Evolutionary conservation across 2,329 filamentous ascomycete species (phyloP), one percentile per base, ranked within the genome.

Genomic region (Aspergillus spinulosporus): DNA sequence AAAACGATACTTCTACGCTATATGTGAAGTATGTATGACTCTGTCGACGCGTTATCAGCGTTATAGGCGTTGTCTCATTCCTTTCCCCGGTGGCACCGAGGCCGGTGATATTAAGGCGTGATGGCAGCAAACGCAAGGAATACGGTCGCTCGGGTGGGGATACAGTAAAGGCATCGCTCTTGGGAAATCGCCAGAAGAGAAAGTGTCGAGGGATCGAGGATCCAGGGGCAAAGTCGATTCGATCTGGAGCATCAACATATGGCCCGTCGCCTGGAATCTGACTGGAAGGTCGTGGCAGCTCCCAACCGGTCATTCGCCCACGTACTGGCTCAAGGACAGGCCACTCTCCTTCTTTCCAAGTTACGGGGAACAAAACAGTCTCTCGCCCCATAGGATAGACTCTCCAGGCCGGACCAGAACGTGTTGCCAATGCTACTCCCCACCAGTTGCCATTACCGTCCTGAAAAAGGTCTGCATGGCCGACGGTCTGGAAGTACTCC

Each of bases 401-500:
- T 36, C 64, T 62, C 59, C 68, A 80, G 9, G 68, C 68, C 0
- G 63, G 61, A 4, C 62, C 64, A 4, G 53, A 54, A 1, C 81
- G 70, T 0, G 78, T 80, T 1, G 76, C 71, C 1, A 85, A 66
- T 1, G 75, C 74, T 4, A 79, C 69, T 0, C 74, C 78, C 81
- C 81, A 84, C 82, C 82, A 85, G 28, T 80, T 76, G 0, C 78
- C 80, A 0, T 62, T 37, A 0, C 58, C 58, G 57, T 85, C 82
- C 50, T 82, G 78, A 56, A 85, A 84, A 2, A 85, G 58, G 60
- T 85, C 82, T 1, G 80, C 78, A 52, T 85, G 83, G 0, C 83
- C 83, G 0, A 83, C 77, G 1, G 81, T 81, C 60, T 84, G 82
- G 54, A 70, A 71, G 58, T 77, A 78, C 28, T 70, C 58, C 0